phyloP scores from a whole-genome alignment of 2,329 filamentous ascomycete genomes.

The Aspergillus chevalieri region DNA sequence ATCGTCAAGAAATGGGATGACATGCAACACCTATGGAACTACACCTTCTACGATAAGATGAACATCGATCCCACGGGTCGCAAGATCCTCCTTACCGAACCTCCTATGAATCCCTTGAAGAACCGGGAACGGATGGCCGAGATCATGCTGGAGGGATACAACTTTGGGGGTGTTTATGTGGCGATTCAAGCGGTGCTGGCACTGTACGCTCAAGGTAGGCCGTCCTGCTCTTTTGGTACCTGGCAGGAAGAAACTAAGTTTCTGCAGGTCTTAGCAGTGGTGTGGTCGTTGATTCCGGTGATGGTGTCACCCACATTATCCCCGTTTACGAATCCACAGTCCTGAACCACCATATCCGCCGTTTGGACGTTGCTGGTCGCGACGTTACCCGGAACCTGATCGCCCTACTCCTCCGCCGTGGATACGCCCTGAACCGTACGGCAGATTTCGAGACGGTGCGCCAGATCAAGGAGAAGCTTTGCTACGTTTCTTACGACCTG shows the following conservation, averaged over 20 bases:
- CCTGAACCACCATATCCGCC: constrained; percentile 89
- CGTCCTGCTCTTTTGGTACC: neutral
- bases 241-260: too few relatives aligned
- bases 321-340: constrained; percentile 98
- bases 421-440: constrained; percentile 94
- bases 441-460: constrained; percentile 98
- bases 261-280: constrained; percentile 70
- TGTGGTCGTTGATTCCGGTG: constrained; percentile 97
- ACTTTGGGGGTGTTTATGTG: constrained; percentile 94
- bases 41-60: constrained; percentile 97
- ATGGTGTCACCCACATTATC: constrained; percentile 97
- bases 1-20: constrained; percentile 99
- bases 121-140: constrained; percentile 98
- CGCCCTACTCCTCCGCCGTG: constrained; percentile 82
- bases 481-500: constrained; percentile 97
- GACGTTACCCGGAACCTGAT: constrained; percentile 99
- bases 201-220: constrained; percentile 84
- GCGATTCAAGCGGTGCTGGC: constrained; percentile 96
- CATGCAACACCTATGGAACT: constrained; percentile 99
- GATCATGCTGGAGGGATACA: constrained; percentile 98
- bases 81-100: constrained; percentile 96
- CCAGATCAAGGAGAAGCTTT: constrained; percentile 99
- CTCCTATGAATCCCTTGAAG: constrained; percentile 93
- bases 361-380: constrained; percentile 89
- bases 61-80: constrained; percentile 81